Evolutionary conservation across 2,329 filamentous ascomycete species (phyloP).

Genomic region (Pleurostoma richardsiae): DNA sequence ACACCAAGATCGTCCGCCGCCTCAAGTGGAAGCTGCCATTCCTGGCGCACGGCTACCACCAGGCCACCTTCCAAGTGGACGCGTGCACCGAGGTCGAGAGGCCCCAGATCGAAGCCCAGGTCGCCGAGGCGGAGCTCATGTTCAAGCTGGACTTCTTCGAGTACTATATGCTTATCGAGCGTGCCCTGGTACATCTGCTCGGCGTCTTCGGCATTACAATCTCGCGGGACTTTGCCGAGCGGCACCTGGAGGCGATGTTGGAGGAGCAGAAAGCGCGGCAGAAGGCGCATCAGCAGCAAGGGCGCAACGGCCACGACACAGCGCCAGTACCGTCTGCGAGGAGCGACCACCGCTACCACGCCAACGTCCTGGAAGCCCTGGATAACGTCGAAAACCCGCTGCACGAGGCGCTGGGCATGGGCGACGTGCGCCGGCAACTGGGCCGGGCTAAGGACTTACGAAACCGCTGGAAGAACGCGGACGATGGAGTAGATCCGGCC

Average conservation of each 20-base stretch:
- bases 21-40: constrained; percentile 61
- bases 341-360: constrained; percentile 51
- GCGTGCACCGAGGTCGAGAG: constrained; percentile 25
- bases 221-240: constrained; percentile 18
- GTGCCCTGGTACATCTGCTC: constrained; percentile 63
- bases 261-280: constrained; percentile 2
- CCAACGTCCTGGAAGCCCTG: constrained; percentile 61
- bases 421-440: constrained; percentile 52
- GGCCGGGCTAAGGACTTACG: constrained; percentile 63
- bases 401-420: constrained; percentile 46
- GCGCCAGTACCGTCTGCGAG: constrained; percentile 5
- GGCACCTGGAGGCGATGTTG: constrained; percentile 4
- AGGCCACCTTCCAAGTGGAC: constrained; percentile 34
- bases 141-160: constrained; percentile 78
- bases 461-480: constrained; percentile 68
- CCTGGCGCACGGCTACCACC: constrained; percentile 50
- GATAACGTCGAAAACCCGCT: constrained; percentile 54
- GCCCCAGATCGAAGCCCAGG: constrained; percentile 10
- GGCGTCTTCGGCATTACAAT: constrained; percentile 56
- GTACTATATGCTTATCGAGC: constrained; percentile 68
- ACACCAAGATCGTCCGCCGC: constrained; percentile 55
- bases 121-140: constrained; percentile 53
- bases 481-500: constrained; percentile 33
- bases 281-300: constrained; percentile 14
- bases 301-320: constrained; percentile 8